phyloP scores from a whole-genome alignment of 139 green algal species.

The Axilococcus clingmanii region DNA sequence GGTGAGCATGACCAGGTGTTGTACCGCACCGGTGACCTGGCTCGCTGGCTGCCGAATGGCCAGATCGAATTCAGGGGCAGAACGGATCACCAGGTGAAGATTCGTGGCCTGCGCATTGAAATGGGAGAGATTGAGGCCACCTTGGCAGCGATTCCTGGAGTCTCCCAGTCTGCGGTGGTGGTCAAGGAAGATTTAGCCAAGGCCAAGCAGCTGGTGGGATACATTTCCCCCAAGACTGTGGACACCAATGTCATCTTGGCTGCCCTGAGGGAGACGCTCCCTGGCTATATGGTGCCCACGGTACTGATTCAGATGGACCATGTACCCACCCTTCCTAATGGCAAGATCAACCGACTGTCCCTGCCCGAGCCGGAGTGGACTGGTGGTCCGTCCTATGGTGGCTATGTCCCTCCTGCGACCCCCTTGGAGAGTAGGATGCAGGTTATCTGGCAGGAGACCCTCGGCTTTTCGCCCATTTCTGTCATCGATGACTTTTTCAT shows the following conservation, averaged over 20 bases:
- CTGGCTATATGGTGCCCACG: conserved; percentile 13
- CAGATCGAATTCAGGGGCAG: conserved; percentile 34
- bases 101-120: conserved; percentile 49
- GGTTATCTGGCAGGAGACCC: background rate
- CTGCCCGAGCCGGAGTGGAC: conserved; percentile 1
- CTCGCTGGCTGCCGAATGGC: conserved; percentile 19
- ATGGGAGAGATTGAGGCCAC: conserved; percentile 43
- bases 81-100: conserved; percentile 42
- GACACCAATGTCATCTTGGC: background rate
- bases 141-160: conserved; percentile 6
- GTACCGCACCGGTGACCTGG: conserved; percentile 34
- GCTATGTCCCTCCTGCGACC: conserved; percentile 5
- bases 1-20: background rate
- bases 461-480: background rate
- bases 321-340: conserved; percentile 17
- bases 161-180: conserved; percentile 1
- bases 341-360: conserved; percentile 6
- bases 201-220: conserved; percentile 10
- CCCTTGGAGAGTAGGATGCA: conserved; percentile 1
- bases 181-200: background rate
- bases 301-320: conserved; percentile 12
- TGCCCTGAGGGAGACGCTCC: conserved; percentile 1
- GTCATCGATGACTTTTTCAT: conserved; percentile 5
- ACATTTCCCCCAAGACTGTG: conserved; percentile 2
- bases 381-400: background rate